phyloP scores from a whole-genome alignment of 805 yeast species.

The Yarrowia bubula region DNA sequence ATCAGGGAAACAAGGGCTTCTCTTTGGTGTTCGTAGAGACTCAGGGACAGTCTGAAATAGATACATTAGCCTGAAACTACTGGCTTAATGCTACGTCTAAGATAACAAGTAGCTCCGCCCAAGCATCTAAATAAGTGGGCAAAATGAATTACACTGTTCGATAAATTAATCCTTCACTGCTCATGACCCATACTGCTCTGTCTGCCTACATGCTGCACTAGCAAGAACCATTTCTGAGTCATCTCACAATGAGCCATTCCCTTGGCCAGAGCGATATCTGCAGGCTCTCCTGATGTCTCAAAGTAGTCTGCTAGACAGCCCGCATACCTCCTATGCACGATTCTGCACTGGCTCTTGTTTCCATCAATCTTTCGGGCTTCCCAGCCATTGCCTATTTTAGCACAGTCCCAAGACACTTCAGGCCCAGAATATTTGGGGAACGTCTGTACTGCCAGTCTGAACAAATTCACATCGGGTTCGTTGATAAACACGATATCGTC shows the following conservation, averaged over 20 bases:
- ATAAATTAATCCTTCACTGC: not conserved
- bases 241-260: not conserved
- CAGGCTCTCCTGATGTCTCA: not conserved
- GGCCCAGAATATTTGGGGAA: not conserved
- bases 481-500: conserved; percentile 31
- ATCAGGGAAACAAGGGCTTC: too few species aligned
- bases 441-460: not conserved
- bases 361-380: not conserved
- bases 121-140: too few species aligned
- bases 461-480: not conserved
- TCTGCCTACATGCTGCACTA: conserved; percentile 31
- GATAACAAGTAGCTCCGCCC: too few species aligned
- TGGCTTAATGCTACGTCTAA: too few species aligned
- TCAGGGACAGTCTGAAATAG: too few species aligned
- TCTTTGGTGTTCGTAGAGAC: too few species aligned
- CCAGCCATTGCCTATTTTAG: not conserved
- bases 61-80: too few species aligned
- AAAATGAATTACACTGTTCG: not conserved
- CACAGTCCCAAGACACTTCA: not conserved
- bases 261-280: not conserved
- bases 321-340: not conserved
- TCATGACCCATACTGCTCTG: conserved; percentile 3
- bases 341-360: conserved; percentile 4
- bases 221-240: conserved; percentile 27
- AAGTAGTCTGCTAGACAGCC: conserved; percentile 12